phyloP scores from a whole-genome alignment of 2,329 filamentous ascomycete genomes.

The Proliferodiscus dingleyae region DNA sequence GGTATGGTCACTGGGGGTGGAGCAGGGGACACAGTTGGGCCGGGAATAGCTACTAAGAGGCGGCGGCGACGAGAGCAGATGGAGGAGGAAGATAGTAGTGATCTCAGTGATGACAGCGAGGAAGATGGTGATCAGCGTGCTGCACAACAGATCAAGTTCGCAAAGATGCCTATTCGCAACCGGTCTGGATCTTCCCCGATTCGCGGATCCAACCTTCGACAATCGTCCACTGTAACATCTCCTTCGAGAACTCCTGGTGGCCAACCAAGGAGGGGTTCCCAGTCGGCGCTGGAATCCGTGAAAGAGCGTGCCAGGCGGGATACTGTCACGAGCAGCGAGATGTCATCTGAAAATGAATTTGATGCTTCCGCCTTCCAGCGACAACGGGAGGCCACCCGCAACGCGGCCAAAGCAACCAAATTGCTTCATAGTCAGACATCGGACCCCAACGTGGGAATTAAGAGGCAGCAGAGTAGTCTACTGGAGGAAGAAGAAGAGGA shows the following conservation, averaged over 20 bases:
- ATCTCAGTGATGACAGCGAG: slow-evolving; percentile 79
- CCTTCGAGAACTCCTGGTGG: slow-evolving; percentile 47
- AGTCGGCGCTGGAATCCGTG: slow-evolving; percentile 64
- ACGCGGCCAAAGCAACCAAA: slow-evolving; percentile 50
- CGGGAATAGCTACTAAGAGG: slow-evolving; percentile 61
- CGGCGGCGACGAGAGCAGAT: slow-evolving; percentile 66
- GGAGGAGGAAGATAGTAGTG: slow-evolving; percentile 76
- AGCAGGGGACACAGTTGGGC: slow-evolving; percentile 62
- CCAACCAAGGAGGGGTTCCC: slow-evolving; percentile 62
- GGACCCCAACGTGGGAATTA: slow-evolving; percentile 39
- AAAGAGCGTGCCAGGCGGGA: slow-evolving; percentile 67
- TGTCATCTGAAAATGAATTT: slow-evolving; percentile 77
- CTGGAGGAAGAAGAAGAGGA: slow-evolving; percentile 49
- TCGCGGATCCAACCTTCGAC: slow-evolving; percentile 58
- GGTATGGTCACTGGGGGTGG: slow-evolving; percentile 63
- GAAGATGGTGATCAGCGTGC: slow-evolving; percentile 69
- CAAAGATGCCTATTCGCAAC: slow-evolving; percentile 86
- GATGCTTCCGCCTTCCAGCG: slow-evolving; percentile 62
- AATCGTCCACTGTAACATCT: slow-evolving; percentile 68
- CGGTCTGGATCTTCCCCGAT: slow-evolving; percentile 86
- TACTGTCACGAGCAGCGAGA: slow-evolving; percentile 76
- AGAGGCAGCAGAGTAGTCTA: slow-evolving; percentile 36
- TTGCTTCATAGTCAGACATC: slow-evolving; percentile 49
- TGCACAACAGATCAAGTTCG: slow-evolving; percentile 89
- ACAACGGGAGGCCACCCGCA: slow-evolving; percentile 56